Conservation (phyloP, 2,329 filamentous ascomycete genomes). For the Sordariomycetes sp. region DNA sequence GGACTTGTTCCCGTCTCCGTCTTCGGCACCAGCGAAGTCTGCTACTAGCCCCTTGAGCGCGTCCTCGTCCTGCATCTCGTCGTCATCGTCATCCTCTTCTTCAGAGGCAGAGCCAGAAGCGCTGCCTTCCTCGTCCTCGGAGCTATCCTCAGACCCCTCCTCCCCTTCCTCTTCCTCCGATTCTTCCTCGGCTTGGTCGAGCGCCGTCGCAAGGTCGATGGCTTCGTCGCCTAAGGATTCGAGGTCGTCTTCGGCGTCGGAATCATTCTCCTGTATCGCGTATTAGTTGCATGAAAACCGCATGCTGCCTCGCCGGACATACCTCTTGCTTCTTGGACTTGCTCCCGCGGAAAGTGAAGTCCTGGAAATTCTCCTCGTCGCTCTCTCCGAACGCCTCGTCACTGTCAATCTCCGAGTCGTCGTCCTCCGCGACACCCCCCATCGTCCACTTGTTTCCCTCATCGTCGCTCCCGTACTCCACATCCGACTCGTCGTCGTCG, state of each 20-base stretch:
- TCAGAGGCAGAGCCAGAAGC: conserved; percentile 22
- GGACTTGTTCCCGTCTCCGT: conserved; percentile 26
- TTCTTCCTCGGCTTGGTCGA: conserved; percentile 42
- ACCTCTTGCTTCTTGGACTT: conserved; percentile 22
- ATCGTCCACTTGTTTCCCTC: conserved; percentile 80
- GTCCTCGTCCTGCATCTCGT: conserved; percentile 38
- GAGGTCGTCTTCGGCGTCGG: conserved; percentile 41
- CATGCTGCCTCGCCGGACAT: not conserved
- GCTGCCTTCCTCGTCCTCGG: conserved; percentile 33
- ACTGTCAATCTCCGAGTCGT: conserved; percentile 55
- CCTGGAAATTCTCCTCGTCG: conserved; percentile 76
- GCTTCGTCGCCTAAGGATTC: conserved; percentile 49
- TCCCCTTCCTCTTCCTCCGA: conserved; percentile 34
- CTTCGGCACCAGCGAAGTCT: conserved; percentile 54
- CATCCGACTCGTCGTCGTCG: conserved; percentile 37
- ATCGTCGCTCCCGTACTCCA: conserved; percentile 71
- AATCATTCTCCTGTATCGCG: conserved; percentile 37
- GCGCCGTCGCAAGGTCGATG: conserved; percentile 45
- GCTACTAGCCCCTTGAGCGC: conserved; percentile 52
- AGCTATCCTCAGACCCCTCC: conserved; percentile 27
- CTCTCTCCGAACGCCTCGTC: conserved; percentile 81
- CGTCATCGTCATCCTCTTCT: conserved; percentile 32
- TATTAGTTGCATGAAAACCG: not conserved
- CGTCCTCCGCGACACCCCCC: conserved; percentile 48
- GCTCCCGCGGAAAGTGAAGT: conserved; percentile 48